These are phyloP conservation scores for Selaginella tamariscina DNA, from an alignment of 75 land plant genomes.

Conservation along the genomic window DNA sequence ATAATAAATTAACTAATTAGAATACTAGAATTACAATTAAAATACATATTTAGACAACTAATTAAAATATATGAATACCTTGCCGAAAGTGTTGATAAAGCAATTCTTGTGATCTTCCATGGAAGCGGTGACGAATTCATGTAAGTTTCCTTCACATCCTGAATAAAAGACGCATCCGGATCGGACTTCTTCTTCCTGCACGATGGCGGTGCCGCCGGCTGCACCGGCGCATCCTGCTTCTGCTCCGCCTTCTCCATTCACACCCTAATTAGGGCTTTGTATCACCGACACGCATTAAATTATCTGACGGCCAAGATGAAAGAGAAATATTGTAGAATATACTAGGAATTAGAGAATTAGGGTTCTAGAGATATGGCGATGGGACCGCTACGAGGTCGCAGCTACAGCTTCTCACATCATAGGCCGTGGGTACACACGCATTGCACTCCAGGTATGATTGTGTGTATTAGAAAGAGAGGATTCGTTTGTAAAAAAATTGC, in stretches of 20 bases:
- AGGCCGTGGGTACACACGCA: conserved; percentile 31
- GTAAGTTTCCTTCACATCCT: conserved; percentile 5
- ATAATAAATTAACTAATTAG: too few relatives aligned
- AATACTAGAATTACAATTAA: too few relatives aligned
- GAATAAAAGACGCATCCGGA: conserved; percentile 8
- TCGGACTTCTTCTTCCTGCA: conserved; percentile 5
- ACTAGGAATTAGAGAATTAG: not conserved
- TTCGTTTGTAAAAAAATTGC: not conserved
- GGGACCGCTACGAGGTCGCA: conserved; percentile 50
- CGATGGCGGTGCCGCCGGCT: not conserved
- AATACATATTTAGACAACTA: too few relatives aligned
- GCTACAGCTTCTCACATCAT: conserved; percentile 50
- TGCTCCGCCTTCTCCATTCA: not conserved
- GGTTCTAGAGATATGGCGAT: conserved; percentile 13
- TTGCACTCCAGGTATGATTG: conserved; percentile 49
- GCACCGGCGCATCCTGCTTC: not conserved
- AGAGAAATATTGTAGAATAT: not conserved
- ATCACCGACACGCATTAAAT: not conserved
- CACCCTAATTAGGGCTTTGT: conserved; percentile 12
- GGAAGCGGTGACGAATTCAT: conserved; percentile 4
- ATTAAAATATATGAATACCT: not conserved
- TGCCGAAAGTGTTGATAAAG: conserved; percentile 2
- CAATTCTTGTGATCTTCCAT: conserved; percentile 12
- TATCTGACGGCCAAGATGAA: not conserved
- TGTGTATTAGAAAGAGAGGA: not conserved